These are phyloP conservation scores for Xanthoconium purpureum DNA, from an alignment of 768 basidiomycete genomes.

Conservation along the genomic window DNA sequence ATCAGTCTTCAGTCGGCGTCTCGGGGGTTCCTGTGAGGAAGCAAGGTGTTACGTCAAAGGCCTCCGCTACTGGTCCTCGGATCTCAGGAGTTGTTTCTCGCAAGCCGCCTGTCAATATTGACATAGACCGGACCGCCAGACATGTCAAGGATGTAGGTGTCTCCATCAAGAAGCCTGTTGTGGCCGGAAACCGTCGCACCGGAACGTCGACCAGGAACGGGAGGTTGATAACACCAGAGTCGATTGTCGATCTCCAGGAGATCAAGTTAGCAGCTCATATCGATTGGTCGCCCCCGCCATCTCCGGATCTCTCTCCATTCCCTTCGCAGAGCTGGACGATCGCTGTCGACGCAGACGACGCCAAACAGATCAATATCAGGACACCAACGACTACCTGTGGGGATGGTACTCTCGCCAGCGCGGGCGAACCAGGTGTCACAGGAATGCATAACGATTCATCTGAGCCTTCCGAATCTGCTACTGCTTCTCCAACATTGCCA, in stretches of 20 bases:
- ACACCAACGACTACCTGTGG: not conserved
- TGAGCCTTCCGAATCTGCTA: not conserved
- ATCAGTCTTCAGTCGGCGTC: not conserved
- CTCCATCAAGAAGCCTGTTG: too few species aligned
- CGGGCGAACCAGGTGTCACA: not conserved
- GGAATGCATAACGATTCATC: not conserved
- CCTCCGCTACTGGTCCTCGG: too few species aligned
- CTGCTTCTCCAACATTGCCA: not conserved
- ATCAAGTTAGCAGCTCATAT: too few species aligned
- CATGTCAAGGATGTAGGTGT: too few species aligned
- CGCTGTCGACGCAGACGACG: not conserved
- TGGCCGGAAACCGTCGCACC: too few species aligned
- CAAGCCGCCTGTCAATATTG: too few species aligned
- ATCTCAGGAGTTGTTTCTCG: too few species aligned
- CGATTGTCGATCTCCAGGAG: not conserved
- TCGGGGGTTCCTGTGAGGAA: too few species aligned
- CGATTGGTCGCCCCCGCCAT: not conserved
- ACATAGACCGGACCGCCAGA: too few species aligned
- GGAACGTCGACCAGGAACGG: not conserved
- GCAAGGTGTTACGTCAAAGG: too few species aligned
- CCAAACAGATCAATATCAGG: not conserved
- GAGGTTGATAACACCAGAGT: not conserved
- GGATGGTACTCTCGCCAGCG: not conserved
- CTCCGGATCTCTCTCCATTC: conserved; percentile 1
- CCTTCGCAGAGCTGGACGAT: conserved; percentile 7